Percentiles rank a stretch among this genome's conserved stretches.
Conservation (phyloP, 331 rosid species). For the Quercus lobata region DNA sequence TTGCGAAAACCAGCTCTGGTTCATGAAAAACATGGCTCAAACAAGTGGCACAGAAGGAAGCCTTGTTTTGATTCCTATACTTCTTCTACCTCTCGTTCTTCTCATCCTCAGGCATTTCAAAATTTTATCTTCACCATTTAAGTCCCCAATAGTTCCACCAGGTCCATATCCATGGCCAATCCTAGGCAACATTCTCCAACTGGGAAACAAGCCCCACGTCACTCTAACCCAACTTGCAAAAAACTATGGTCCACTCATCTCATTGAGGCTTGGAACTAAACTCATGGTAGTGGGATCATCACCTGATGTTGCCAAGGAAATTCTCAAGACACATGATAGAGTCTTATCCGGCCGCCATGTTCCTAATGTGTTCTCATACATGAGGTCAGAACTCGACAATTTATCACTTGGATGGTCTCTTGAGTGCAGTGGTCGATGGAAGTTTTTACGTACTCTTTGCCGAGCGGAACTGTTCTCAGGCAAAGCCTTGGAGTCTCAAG, state of each 20-base stretch:
- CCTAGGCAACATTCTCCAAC: constrained; percentile 17
- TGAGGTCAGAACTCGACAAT: neutral
- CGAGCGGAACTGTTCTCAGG: constrained; percentile 7
- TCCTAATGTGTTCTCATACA: neutral
- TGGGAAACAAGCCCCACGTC: constrained; percentile 3
- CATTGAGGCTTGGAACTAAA: constrained; percentile 17
- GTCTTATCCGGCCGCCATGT: constrained; percentile 3
- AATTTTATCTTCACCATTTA: neutral
- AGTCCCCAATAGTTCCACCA: constrained; percentile 17
- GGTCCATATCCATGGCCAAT: constrained; percentile 33
- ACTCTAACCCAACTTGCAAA: neutral
- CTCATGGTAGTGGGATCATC: constrained; percentile 18
- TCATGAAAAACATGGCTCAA: too few species aligned
- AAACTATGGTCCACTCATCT: constrained; percentile 18
- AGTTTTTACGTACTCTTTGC: neutral
- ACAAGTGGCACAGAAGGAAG: too few species aligned
- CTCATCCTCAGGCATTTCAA: too few species aligned
- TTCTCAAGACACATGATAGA: constrained; percentile 24
- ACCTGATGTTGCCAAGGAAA: constrained; percentile 7
- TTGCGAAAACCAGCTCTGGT: too few species aligned
- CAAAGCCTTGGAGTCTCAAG: constrained; percentile 3
- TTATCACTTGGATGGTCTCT: neutral
- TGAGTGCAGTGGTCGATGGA: constrained; percentile 17
- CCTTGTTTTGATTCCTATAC: too few species aligned
- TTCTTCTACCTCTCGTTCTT: too few species aligned